Base-by-base conservation (phyloP, 768 basidiomycete genomes). In the Collybia nuda region DNA sequence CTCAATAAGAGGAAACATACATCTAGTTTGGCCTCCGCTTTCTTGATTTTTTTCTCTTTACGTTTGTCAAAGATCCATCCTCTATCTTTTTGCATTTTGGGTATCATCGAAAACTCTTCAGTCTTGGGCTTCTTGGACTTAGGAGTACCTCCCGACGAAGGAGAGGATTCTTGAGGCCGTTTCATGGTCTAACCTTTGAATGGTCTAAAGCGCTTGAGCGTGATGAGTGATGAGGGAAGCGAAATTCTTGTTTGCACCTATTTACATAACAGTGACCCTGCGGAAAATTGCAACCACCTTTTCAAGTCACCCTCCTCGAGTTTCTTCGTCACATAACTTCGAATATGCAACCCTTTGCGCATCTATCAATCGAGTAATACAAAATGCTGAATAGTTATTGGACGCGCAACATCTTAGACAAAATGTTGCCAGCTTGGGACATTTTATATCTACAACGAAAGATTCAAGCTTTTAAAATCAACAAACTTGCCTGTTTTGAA, bases 11-110 rank as follows among this genome's bases (percentile, higher is more conserved):
- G 42, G 8, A 64, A 57, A 79, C 83, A 71, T 71, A 89, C 88
- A 65, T 84, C 80, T 36, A 73, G 62, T 63, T 81, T 85, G 39
- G 72, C 68, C 56, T 84, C 83, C 41, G 58, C 40, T 63, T 85
- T 88, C 55, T 73, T 78, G 51, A 64, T 67, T 60, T 90, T 90
- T 73, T 90, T 89, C 35, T 78, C 72, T 67, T 86, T 90, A 51
- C 85, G 76, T 61, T 78, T 83, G 56, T 88, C 85, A 7, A 88
- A 87, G 11, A 80, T 85, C 88, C 86, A 89, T 42, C 68, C 77
- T 5, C 61, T 68, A 5, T 62, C 66, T 22, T 51, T 59, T 29
- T 48, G 39, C 21, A 54, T 57, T n/a, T n/a, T n/a, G 24, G 52
- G 57, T 51, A 29, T 39, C n/a, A 36, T 18, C 1, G 41, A 37